These are phyloP conservation scores for Neurospora sp. DNA, from an alignment of 495 filamentous ascomycete species.

Conservation along the genomic window DNA sequence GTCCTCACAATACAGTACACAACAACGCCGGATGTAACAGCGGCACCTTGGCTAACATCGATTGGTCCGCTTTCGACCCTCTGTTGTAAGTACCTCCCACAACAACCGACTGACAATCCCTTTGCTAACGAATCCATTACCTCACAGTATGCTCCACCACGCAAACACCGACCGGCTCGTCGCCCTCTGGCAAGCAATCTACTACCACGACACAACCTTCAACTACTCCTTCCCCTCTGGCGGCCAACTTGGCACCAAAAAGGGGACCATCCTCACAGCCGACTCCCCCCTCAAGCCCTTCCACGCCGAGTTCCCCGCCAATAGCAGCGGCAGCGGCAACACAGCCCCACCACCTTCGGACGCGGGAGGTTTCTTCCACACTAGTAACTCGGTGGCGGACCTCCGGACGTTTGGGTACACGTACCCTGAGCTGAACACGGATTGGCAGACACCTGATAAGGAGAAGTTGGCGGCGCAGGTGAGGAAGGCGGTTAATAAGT, in stretches of 20 bases:
- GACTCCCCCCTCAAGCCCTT: constrained; percentile 38
- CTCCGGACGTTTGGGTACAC: constrained; percentile 34
- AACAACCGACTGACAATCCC: not conserved
- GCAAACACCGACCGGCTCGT: constrained; percentile 40
- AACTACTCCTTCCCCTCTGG: constrained; percentile 6
- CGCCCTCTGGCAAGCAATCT: constrained; percentile 32
- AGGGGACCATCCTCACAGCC: constrained; percentile 21
- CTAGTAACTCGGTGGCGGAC: constrained; percentile 23
- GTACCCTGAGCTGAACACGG: constrained; percentile 31
- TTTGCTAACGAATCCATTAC: not conserved
- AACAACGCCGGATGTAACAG: constrained; percentile 18
- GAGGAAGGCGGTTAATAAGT: constrained; percentile 19
- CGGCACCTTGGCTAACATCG: constrained; percentile 20
- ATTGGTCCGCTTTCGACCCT: constrained; percentile 27
- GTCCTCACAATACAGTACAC: constrained; percentile 26
- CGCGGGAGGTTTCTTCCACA: constrained; percentile 21
- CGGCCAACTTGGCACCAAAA: constrained; percentile 24
- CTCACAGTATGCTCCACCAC: constrained; percentile 29
- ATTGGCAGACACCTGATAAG: constrained; percentile 6
- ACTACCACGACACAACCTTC: constrained; percentile 21
- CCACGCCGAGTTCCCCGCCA: constrained; percentile 15
- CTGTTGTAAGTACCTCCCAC: constrained; percentile 22
- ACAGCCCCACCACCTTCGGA: not conserved
- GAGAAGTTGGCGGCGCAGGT: constrained; percentile 14
- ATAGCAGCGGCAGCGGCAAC: not conserved